Conservation (phyloP, 495 filamentous ascomycete genomes). For the Penicillium nucicola region DNA sequence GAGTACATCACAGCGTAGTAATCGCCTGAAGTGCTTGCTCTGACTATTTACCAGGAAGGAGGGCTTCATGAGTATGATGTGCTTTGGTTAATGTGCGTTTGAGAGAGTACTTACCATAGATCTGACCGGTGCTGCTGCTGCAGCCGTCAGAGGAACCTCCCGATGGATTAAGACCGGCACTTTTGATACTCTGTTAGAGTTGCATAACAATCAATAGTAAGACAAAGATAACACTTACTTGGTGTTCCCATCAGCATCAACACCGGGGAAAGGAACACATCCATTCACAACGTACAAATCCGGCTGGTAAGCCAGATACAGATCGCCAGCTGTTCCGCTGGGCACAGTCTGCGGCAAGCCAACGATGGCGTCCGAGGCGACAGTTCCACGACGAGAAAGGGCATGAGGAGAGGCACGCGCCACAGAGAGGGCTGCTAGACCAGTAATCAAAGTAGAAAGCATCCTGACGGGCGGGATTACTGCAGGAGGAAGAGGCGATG, state of each 20-base stretch:
- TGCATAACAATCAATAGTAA: background rate
- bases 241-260: slow-evolving; percentile 47
- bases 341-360: slow-evolving; percentile 49
- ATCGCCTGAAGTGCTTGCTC: slow-evolving; percentile 22
- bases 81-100: background rate
- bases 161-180: slow-evolving; percentile 38
- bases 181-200: slow-evolving; percentile 1
- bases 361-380: slow-evolving; percentile 42
- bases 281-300: slow-evolving; percentile 48
- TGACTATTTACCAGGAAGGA: slow-evolving; percentile 11
- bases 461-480: background rate
- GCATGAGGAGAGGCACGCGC: slow-evolving; percentile 13
- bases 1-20: slow-evolving; percentile 51
- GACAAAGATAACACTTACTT: slow-evolving; percentile 29
- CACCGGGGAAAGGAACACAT: slow-evolving; percentile 54
- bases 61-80: background rate
- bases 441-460: background rate
- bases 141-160: slow-evolving; percentile 40
- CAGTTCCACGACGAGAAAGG: slow-evolving; percentile 28
- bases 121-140: slow-evolving; percentile 44
- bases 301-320: slow-evolving; percentile 50
- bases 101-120: slow-evolving; percentile 28
- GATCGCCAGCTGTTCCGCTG: slow-evolving; percentile 31
- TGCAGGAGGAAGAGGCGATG: background rate
- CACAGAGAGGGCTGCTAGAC: slow-evolving; percentile 15